Evolutionary conservation across 2,329 filamentous ascomycete species (phyloP), one percentile per base, ranked within the genome.

Genomic region (Madurella mycetomatis): DNA sequence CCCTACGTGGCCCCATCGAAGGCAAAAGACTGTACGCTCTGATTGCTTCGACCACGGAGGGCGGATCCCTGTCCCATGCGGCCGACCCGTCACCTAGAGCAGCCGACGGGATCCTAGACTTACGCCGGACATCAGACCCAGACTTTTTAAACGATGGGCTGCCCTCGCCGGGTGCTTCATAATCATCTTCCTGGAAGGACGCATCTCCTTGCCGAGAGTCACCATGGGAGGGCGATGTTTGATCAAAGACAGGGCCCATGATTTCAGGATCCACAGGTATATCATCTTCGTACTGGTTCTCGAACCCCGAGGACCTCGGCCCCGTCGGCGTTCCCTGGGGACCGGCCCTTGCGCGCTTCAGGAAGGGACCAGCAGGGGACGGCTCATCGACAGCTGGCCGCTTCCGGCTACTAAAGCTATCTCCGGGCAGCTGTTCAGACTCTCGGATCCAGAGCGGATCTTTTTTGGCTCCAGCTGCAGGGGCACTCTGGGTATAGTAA

Each of bases 401-500:
- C 49, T 62, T 63, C 32, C 47, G 53, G 13, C 17, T 25, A n/a
- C 12, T 41, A 11, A 13, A 30, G 1, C 45, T 39, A 4, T 42
- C 51, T 25, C 51, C 47, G 3, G 7, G 30, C n/a, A 49, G 7
- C 16, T 41, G 53, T 46, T 61, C 56, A 37, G 56, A 51, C 12
- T 54, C 54, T 15, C 53, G 37, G 25, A 55, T 47, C 54, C 59
- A 59, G 13, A 63, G 45, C 2, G 57, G 56, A 47, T 63, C 61
- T 12, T 49, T 52, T 41, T 39, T 58, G 9, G 55, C 30, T 42
- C 41, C 44, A n/a, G 34, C 19, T 9, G 52, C 30, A 39, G 52
- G 51, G 12, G 53, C 54, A 43, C 54, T 58, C 59, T 67, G 54
- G 53, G 66, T 66, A 63, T 81, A 81, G 30, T 79, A 75, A 2